Evolutionary conservation across 1,139 yeast genomes (phyloP), one percentile per base, ranked within the genome.

Genomic region (Saccharomyces hybrid): DNA sequence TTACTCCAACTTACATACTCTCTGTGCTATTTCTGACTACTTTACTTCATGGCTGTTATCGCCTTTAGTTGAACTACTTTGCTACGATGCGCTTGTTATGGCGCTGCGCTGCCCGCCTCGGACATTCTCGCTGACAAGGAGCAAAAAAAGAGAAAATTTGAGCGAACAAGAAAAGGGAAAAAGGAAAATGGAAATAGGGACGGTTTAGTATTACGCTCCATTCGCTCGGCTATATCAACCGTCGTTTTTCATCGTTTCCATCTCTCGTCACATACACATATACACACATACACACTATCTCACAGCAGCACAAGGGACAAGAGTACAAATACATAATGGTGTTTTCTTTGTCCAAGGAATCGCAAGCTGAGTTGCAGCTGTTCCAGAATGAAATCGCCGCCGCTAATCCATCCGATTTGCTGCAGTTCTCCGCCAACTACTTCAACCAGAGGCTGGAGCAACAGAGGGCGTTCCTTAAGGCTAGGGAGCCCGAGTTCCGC

Each of bases 361-460:
- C 48, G 46, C 48, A 48, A 44, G 42, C n/a, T 20, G 52, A 27
- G 9, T 50, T 50, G 42, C 52, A 30, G 48, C 52, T 27, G 59
- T 81, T 84, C 68, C 84, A 83, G 69, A 78, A 76, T 63, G 88
- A 84, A 68, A 75, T 86, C 58, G 74, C 77, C 53, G 74, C 78
- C 53, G 80, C 82, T 63, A 80, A 83, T 62, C 95, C 95, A 1
- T 70, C 75, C 16, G 91, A 86, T 66, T 75, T 86, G 31, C 70
- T 86, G 58, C 91, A 86, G 68, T 87, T 86, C 71, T 84, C 91
- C 65, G 86, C 88, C 58, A 80, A 83, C 67, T 84, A 83, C 70
- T 86, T 86, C 73, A 79, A 78, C 64, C 69, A 76, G 52, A 80
- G 83, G 60, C 73, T 86, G 57, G 84, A 81, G 61, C 76, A 79